phyloP scores from a whole-genome alignment of 768 basidiomycete genomes.

The Mrakia gelida region DNA sequence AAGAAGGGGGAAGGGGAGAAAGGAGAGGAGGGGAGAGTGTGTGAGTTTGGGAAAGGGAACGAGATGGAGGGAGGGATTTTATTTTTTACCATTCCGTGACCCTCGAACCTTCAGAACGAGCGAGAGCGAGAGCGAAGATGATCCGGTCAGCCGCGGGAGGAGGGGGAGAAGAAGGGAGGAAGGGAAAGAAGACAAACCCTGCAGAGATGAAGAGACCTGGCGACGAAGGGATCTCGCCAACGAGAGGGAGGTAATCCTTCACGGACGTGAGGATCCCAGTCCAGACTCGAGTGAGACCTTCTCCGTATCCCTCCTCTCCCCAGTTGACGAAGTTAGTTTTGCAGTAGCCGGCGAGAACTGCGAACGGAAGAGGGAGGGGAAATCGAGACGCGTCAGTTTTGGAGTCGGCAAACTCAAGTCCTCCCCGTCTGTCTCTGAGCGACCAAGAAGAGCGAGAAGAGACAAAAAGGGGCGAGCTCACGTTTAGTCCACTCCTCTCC shows the following conservation, averaged over 20 bases:
- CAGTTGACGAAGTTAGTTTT: slow-evolving; percentile 35
- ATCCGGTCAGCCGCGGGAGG: too few species aligned
- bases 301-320: slow-evolving; percentile 36
- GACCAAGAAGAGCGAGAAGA: too few species aligned
- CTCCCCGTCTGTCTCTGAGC: too few species aligned
- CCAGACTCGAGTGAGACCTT: slow-evolving; percentile 38
- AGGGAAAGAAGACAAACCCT: slow-evolving; percentile 23
- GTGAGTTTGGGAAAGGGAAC: not conserved
- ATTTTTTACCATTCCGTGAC: slow-evolving; percentile 19
- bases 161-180: not conserved
- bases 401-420: too few species aligned
- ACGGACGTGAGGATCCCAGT: slow-evolving; percentile 36
- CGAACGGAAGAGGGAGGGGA: not conserved
- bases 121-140: slow-evolving; percentile 24
- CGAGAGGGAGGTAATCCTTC: slow-evolving; percentile 38
- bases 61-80: too few species aligned
- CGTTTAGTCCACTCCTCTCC: not conserved
- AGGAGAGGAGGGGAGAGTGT: not conserved
- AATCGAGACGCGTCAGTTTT: not conserved
- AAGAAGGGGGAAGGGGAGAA: not conserved
- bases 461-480: not conserved
- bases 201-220: slow-evolving; percentile 37
- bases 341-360: slow-evolving; percentile 36
- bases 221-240: slow-evolving; percentile 36
- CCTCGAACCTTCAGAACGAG: slow-evolving; percentile 6